These are phyloP conservation scores for Lonicera japonica DNA, from an alignment of 129 eudicot genomes.

Conservation along the genomic window DNA sequence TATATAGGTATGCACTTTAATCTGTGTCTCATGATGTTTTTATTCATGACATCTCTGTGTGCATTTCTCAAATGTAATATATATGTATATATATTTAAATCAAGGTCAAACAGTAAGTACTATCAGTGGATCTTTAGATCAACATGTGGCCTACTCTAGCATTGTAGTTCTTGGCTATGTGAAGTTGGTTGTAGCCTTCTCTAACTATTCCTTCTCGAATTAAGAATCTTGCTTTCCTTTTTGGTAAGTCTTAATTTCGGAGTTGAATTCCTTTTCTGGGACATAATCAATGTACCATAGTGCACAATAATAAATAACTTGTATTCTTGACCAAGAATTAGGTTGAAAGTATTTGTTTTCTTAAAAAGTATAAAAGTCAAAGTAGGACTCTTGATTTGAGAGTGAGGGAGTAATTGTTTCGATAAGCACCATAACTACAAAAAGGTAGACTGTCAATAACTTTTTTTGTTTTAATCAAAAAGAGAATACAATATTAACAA, in stretches of 20 bases:
- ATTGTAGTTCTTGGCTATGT: too few relatives aligned
- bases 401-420: not conserved
- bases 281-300: not conserved
- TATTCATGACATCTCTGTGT: slow-evolving; percentile 6
- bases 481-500: too few relatives aligned
- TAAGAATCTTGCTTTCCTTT: not conserved
- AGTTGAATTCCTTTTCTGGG: not conserved
- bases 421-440: too few relatives aligned
- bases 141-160: not conserved
- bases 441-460: too few relatives aligned
- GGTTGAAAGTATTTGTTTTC: not conserved
- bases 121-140: not conserved
- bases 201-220: not conserved
- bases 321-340: not conserved
- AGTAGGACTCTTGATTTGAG: not conserved
- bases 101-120: not conserved
- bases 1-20: slow-evolving; percentile 61
- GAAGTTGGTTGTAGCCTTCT: not conserved
- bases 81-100: not conserved
- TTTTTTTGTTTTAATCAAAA: too few relatives aligned
- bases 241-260: not conserved
- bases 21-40: slow-evolving; percentile 9
- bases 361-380: not conserved
- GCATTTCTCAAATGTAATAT: too few relatives aligned
- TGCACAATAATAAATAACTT: too few relatives aligned